Conservation (phyloP, 1,139 yeast genomes). For the Candida sp. region DNA sequence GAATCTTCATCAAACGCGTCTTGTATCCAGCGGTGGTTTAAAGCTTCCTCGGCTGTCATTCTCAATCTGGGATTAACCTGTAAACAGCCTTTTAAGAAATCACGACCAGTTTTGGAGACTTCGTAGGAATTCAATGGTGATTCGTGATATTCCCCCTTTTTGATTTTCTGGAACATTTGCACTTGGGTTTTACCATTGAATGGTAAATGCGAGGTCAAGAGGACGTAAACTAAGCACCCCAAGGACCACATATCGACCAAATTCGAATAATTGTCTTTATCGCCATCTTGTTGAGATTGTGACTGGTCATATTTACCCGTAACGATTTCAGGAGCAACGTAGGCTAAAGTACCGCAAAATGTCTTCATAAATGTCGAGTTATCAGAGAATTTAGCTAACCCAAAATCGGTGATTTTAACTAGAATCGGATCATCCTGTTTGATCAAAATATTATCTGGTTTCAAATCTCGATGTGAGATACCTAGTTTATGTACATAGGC, state of each 20-base stretch:
- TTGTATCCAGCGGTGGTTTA: conserved; percentile 65
- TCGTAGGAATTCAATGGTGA: conserved; percentile 71
- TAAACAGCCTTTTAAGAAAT: conserved; percentile 63
- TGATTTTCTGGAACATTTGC: conserved; percentile 72
- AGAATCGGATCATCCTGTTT: conserved; percentile 89
- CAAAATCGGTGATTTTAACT: conserved; percentile 92
- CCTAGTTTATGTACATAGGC: conserved; percentile 85
- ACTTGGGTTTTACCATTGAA: conserved; percentile 92
- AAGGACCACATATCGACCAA: conserved; percentile 94
- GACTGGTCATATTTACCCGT: conserved; percentile 58
- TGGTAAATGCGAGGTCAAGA: conserved; percentile 88
- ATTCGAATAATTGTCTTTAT: conserved; percentile 58
- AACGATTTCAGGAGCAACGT: conserved; percentile 92
- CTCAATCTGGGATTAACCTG: conserved; percentile 73
- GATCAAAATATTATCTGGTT: conserved; percentile 88
- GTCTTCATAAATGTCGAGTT: conserved; percentile 80
- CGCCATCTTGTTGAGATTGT: conserved; percentile 12
- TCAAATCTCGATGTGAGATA: conserved; percentile 89
- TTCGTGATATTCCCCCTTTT: conserved; percentile 75
- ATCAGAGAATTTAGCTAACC: conserved; percentile 78
- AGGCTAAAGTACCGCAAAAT: conserved; percentile 87
- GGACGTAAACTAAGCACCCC: conserved; percentile 85
- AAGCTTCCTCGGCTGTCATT: conserved; percentile 68
- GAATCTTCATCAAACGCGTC: conserved; percentile 28
- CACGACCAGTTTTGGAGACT: conserved; percentile 62